Percentiles rank a stretch among this genome's conserved stretches.
Evolutionary conservation across 2,329 filamentous ascomycete species (phyloP).

Genomic region (Penicillium vulpinum): DNA sequence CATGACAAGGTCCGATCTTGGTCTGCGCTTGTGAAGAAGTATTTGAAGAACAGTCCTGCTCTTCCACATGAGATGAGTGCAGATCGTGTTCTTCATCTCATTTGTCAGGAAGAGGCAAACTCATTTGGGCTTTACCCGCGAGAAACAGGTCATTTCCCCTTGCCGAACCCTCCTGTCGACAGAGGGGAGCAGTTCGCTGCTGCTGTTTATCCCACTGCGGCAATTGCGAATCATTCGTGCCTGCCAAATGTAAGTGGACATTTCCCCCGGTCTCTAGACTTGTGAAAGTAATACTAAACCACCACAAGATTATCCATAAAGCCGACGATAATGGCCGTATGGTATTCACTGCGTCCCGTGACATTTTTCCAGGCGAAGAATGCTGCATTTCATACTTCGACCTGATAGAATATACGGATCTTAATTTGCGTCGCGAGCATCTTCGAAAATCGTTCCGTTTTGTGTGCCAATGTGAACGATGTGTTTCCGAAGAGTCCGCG

Average conservation of each 20-base stretch:
- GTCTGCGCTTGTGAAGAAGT: constrained; percentile 32
- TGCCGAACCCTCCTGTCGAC: constrained; percentile 9
- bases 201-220: constrained; percentile 26
- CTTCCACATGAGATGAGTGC: constrained; percentile 20
- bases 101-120: constrained; percentile 30
- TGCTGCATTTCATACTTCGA: constrained; percentile 39
- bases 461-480: constrained; percentile 30
- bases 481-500: constrained; percentile 23
- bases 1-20: constrained; percentile 30
- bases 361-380: constrained; percentile 33
- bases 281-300: neutral
- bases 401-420: constrained; percentile 20
- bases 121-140: constrained; percentile 29
- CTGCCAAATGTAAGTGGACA: constrained; percentile 23
- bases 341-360: constrained; percentile 32
- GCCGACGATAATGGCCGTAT: constrained; percentile 31
- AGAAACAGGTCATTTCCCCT: constrained; percentile 22
- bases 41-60: constrained; percentile 22
- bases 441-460: constrained; percentile 32
- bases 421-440: constrained; percentile 25
- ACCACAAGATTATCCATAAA: constrained; percentile 30
- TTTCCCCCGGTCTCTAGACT: neutral
- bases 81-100: constrained; percentile 23
- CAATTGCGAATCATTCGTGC: constrained; percentile 29
- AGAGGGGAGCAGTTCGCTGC: constrained; percentile 26